Evolutionary conservation across 2,329 filamentous ascomycete genomes (phyloP).

Genomic region (Verticillium albo-atrum): DNA sequence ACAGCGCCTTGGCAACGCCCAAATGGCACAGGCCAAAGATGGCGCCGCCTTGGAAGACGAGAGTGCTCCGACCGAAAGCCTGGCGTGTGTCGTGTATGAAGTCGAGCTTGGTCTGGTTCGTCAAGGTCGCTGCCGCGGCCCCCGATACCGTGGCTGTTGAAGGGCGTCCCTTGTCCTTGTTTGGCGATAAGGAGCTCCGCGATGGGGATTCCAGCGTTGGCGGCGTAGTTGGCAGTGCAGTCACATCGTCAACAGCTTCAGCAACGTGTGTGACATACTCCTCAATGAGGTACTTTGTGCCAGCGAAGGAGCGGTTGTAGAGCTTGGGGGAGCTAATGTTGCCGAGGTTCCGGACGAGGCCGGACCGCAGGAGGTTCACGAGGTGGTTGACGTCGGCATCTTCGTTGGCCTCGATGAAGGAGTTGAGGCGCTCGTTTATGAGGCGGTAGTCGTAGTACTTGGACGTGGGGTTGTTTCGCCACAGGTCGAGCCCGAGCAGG

Average conservation of each 20-base stretch:
- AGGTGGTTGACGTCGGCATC: constrained; percentile 69
- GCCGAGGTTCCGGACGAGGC: constrained; percentile 78
- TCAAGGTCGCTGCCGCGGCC: constrained; percentile 38
- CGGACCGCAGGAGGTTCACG: constrained; percentile 76
- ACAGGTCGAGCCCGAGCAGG: constrained; percentile 73
- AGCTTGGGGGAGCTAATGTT: constrained; percentile 80
- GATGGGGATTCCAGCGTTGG: constrained; percentile 9
- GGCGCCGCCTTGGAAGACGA: constrained; percentile 84
- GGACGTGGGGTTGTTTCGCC: constrained; percentile 78
- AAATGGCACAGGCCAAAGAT: constrained; percentile 90
- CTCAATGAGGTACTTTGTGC: constrained; percentile 86
- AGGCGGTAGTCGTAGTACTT: constrained; percentile 83
- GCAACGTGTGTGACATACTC: constrained; percentile 84
- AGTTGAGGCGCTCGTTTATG: constrained; percentile 71
- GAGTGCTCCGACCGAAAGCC: constrained; percentile 79
- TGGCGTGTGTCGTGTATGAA: constrained; percentile 83
- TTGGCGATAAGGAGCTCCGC: not conserved
- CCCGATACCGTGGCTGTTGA: constrained; percentile 22
- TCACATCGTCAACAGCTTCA: constrained; percentile 75
- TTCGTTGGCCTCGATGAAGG: constrained; percentile 64
- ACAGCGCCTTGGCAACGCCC: constrained; percentile 84
- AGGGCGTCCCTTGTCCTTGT: not conserved
- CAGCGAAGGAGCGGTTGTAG: constrained; percentile 80
- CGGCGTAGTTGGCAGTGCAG: constrained; percentile 55
- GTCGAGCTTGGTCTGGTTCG: constrained; percentile 76